Conservation (phyloP, 495 filamentous ascomycete genomes). For the Penicillium herquei region DNA sequence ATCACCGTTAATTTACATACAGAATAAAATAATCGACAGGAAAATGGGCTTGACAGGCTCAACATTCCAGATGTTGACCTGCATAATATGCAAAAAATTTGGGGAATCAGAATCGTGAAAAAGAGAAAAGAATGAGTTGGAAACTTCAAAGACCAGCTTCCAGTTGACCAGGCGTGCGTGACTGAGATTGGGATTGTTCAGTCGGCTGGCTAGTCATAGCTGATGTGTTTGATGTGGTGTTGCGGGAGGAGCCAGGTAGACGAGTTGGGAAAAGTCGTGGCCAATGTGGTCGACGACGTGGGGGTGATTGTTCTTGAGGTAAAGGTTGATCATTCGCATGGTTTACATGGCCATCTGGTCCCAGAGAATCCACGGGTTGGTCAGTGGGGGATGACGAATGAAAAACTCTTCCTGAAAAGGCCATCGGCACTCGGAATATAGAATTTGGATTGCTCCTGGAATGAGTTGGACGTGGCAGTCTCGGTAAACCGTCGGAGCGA, state of each 20-base stretch:
- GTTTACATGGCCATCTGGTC: background rate
- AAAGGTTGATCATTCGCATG: background rate
- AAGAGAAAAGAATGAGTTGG: background rate
- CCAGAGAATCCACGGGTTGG: background rate
- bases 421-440: constrained; percentile 16
- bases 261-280: constrained; percentile 20
- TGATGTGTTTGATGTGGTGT: background rate
- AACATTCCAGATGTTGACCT: constrained; percentile 36
- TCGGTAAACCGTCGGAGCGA: constrained; percentile 13
- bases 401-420: constrained; percentile 18
- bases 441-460: constrained; percentile 7
- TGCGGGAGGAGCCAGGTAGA: constrained; percentile 10
- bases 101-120: constrained; percentile 5
- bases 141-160: constrained; percentile 28
- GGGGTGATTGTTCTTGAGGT: background rate
- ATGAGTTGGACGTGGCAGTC: constrained; percentile 20
- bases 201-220: background rate
- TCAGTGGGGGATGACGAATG: constrained; percentile 1
- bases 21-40: constrained; percentile 21
- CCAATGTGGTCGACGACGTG: constrained; percentile 11
- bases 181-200: constrained; percentile 2
- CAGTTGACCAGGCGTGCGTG: constrained; percentile 31
- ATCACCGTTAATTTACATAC: constrained; percentile 20
- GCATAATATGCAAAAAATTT: constrained; percentile 10
- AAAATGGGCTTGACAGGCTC: constrained; percentile 10